These are phyloP conservation scores for Hibiscus trionum DNA, from an alignment of 345 rosid species.

Conservation along the genomic window DNA sequence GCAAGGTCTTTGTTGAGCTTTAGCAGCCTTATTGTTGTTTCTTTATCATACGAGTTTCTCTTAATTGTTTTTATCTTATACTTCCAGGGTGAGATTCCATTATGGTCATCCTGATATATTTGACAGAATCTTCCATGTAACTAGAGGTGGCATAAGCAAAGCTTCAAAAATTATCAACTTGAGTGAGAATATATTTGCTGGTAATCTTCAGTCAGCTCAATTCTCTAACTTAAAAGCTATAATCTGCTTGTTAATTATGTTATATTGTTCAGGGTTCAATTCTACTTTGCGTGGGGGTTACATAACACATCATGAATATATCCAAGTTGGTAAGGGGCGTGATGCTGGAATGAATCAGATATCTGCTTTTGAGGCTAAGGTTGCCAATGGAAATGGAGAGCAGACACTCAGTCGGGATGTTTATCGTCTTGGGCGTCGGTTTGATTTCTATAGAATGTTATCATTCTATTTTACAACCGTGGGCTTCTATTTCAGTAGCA, in stretches of 20 bases:
- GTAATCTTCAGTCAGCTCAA: conserved; percentile 28
- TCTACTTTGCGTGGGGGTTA: conserved; percentile 87
- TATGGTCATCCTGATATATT: conserved; percentile 99
- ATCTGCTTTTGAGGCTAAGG: conserved; percentile 86
- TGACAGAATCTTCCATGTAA: conserved; percentile 92
- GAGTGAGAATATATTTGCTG: conserved; percentile 94
- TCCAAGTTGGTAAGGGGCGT: conserved; percentile 98
- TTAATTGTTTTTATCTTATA: conserved; percentile 9
- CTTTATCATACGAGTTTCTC: background rate
- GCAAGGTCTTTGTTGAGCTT: background rate
- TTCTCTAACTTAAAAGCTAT: background rate
- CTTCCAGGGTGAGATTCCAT: conserved; percentile 88
- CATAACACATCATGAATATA: conserved; percentile 89
- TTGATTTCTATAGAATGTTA: conserved; percentile 95
- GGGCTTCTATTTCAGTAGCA: conserved; percentile 91
- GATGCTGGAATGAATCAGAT: conserved; percentile 97
- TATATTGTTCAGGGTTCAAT: conserved; percentile 59
- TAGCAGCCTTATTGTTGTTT: conserved; percentile 10
- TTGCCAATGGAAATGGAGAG: conserved; percentile 96
- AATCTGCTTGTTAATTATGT: conserved; percentile 22
- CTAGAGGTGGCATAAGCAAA: conserved; percentile 96
- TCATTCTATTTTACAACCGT: conserved; percentile 96
- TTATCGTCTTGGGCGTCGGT: conserved; percentile 81
- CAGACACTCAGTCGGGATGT: conserved; percentile 96
- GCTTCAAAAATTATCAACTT: conserved; percentile 86